A percentile compares a stretch with the other conserved stretches of the same genome.
Conservation (phyloP, 306 rosid genomes). For the Senna tora region DNA sequence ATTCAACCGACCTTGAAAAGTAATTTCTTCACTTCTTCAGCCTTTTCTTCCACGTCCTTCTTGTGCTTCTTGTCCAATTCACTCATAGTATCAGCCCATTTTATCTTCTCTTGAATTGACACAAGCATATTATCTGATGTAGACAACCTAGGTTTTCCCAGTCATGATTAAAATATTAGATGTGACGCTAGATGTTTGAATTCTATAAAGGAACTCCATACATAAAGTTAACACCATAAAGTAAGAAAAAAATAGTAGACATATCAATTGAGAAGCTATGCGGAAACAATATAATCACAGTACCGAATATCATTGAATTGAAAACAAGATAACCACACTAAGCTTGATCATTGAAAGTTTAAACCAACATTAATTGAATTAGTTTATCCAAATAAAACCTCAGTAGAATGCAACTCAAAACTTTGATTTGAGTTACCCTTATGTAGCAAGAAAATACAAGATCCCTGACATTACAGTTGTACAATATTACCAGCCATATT, state of each 20-base stretch:
- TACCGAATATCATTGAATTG: neutral
- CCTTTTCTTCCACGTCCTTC: constrained; percentile 86
- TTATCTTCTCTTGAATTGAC: constrained; percentile 93
- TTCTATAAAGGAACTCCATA: constrained; percentile 24
- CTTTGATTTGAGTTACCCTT: neutral
- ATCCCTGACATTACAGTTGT: neutral
- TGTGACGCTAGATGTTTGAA: neutral
- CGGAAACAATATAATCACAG: neutral
- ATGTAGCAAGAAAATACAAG: neutral
- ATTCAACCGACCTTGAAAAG: constrained; percentile 89
- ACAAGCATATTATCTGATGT: constrained; percentile 81
- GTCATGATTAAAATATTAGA: constrained; percentile 27
- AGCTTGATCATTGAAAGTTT: constrained; percentile 3
- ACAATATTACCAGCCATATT: neutral
- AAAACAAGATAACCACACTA: neutral
- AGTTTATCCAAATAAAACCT: constrained; percentile 7
- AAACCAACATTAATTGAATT: constrained; percentile 5
- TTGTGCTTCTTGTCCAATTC: constrained; percentile 81
- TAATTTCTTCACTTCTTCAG: constrained; percentile 86
- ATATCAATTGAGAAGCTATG: constrained; percentile 24
- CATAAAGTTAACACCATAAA: constrained; percentile 22
- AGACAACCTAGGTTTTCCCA: constrained; percentile 68
- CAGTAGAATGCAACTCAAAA: constrained; percentile 3
- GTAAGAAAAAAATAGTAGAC: neutral
- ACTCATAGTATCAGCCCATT: constrained; percentile 92